Conservation (phyloP, 805 yeast species). For the Suhomyces xylopsoci region DNA sequence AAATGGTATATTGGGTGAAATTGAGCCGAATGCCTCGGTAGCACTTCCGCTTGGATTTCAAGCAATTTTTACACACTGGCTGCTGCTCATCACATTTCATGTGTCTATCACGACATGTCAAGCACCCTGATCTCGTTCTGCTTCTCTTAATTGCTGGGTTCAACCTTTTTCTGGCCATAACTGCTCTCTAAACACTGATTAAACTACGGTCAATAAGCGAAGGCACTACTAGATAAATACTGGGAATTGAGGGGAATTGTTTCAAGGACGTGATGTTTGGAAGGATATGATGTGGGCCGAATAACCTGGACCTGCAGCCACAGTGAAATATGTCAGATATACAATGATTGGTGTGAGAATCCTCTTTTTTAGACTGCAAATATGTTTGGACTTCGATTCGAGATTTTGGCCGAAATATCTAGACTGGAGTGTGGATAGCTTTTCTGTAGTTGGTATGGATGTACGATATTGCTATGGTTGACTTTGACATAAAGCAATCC, state of each 20-base stretch:
- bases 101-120: conserved; percentile 62
- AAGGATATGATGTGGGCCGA: background rate
- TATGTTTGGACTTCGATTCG: background rate
- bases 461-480: background rate
- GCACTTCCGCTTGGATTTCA: conserved; percentile 47
- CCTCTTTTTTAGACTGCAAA: background rate
- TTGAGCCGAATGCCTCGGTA: conserved; percentile 46
- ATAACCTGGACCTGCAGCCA: background rate
- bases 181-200: background rate
- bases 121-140: conserved; percentile 50
- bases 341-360: background rate
- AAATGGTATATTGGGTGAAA: conserved; percentile 41
- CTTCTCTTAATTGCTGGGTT: conserved; percentile 27
- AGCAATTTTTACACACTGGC: conserved; percentile 59
- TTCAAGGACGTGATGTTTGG: background rate
- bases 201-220: background rate
- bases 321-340: background rate
- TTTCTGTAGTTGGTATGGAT: background rate
- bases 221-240: background rate
- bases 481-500: background rate
- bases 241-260: background rate
- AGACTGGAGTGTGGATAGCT: background rate
- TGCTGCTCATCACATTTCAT: conserved; percentile 65
- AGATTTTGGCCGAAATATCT: background rate
- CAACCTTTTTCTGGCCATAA: conserved; percentile 25